Conservation (phyloP, 768 basidiomycete genomes). For the Panellus pusillus region DNA sequence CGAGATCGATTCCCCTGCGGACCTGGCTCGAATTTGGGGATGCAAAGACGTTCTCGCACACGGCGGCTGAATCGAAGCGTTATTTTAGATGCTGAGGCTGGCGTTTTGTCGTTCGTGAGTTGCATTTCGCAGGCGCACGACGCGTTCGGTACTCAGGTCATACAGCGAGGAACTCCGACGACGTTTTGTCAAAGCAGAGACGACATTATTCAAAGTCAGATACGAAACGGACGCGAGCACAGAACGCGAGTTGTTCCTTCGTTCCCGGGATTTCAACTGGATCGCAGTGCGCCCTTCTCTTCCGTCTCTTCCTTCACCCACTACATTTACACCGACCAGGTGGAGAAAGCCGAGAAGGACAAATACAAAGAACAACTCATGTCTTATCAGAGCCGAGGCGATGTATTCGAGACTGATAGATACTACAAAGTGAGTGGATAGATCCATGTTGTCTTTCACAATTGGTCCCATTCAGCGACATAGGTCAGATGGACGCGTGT, state of each 20-base stretch:
- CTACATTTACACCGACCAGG: constrained; percentile 38
- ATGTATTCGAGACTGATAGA: constrained; percentile 48
- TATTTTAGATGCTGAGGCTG: no score
- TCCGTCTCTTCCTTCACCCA: not conserved
- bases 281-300: constrained; percentile 42
- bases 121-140: not conserved
- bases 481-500: constrained; percentile 98
- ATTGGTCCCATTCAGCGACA: not conserved
- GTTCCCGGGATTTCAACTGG: constrained; percentile 66
- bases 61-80: no score
- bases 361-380: constrained; percentile 47
- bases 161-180: constrained; percentile 84
- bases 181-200: constrained; percentile 89
- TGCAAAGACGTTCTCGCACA: no score
- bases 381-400: constrained; percentile 36
- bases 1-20: no score
- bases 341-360: constrained; percentile 56
- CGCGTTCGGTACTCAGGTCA: constrained; percentile 6
- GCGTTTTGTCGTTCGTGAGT: constrained; percentile 97
- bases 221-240: constrained; percentile 62
- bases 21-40: no score
- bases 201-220: constrained; percentile 77
- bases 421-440: constrained; percentile 70
- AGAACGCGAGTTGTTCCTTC: constrained; percentile 69
- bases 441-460: not conserved